Conservation (phyloP, 306 rosid genomes). For the Rosa lucieae region DNA sequence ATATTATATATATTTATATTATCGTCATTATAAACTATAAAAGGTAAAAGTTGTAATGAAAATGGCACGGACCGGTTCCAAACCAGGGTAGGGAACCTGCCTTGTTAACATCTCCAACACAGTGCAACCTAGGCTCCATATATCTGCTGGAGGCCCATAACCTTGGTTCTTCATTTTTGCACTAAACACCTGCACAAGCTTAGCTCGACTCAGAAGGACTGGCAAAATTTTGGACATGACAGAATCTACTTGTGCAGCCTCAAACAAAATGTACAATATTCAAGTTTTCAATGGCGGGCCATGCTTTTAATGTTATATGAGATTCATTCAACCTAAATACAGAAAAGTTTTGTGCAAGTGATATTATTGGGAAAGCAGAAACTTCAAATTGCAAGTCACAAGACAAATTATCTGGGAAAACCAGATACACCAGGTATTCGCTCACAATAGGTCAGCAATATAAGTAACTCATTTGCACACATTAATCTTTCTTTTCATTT, state of each 20-base stretch:
- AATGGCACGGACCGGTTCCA: conserved; percentile 56
- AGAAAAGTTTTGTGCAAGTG: not conserved
- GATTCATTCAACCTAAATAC: not conserved
- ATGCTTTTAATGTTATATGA: not conserved
- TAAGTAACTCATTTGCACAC: too few relatives aligned
- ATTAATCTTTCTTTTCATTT: not conserved
- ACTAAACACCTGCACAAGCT: conserved; percentile 61
- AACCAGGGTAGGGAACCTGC: conserved; percentile 55
- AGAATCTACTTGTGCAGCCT: not conserved
- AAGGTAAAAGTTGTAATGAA: conserved; percentile 9
- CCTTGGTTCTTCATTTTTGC: conserved; percentile 51
- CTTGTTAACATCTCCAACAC: conserved; percentile 90
- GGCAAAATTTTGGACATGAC: not conserved
- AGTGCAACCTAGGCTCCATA: conserved; percentile 98
- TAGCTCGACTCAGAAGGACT: not conserved
- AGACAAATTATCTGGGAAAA: too few relatives aligned
- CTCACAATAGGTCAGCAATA: not conserved
- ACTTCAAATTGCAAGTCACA: not conserved
- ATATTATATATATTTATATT: too few relatives aligned
- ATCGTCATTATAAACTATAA: not conserved
- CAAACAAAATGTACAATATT: not conserved
- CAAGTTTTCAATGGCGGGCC: not conserved
- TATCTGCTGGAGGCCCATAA: conserved; percentile 87
- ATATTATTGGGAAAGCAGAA: not conserved
- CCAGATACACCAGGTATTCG: not conserved